Base-by-base conservation (phyloP, 2,329 filamentous ascomycete genomes). In the Waltergamsia citrina region DNA sequence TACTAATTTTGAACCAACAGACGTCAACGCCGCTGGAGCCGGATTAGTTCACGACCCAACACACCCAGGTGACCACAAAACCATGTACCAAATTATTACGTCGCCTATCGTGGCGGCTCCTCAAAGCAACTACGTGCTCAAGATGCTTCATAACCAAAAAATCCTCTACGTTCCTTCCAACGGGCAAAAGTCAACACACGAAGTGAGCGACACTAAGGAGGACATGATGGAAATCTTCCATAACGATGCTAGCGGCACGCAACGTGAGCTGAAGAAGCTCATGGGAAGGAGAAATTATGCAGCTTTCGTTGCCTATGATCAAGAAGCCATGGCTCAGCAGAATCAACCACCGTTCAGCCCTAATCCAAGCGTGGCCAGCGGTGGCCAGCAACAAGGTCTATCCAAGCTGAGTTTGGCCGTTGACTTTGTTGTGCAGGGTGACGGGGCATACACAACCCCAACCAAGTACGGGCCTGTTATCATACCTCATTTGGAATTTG, bases 161-260 rank as follows among this genome's bases (percentile, higher is more conserved):
- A 76, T 84, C 24, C 76, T 96, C 19, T 98, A 95, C 56, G 71
- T 98, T 35, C 92, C 92, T 0, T 70, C 74, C 35, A 98, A 98
- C 57, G 90, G 90, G 2, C 78, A 86, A 37, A 74, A 75, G 43
- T 79, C 82, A 1, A 81, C 71, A 2, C 76, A 86, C 40, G 73
- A 80, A 43, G 72, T 84, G 2, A 83, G 80, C 2, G 92, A 98
- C 55, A 98, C 92, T 30, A 96, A 98, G 60, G 92, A 98, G 58
- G 92, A 98, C 60, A 98, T 98, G 92, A 94, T 98, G 84, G 92
- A 98, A 65, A 93, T 98, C 45, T 98, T 98, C 71, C 86, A 92
- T 49, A 85, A 81, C 7, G 92, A 98, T 48, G 86, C 92, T 12
- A 85, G 81, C 35, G 90, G 92, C n/a, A 67, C 76, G 23, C 68